Percentiles rank a stretch among this genome's conserved stretches.
Evolutionary conservation across 805 yeast genomes (phyloP).

Genomic region (Saturnispora quitensis): DNA sequence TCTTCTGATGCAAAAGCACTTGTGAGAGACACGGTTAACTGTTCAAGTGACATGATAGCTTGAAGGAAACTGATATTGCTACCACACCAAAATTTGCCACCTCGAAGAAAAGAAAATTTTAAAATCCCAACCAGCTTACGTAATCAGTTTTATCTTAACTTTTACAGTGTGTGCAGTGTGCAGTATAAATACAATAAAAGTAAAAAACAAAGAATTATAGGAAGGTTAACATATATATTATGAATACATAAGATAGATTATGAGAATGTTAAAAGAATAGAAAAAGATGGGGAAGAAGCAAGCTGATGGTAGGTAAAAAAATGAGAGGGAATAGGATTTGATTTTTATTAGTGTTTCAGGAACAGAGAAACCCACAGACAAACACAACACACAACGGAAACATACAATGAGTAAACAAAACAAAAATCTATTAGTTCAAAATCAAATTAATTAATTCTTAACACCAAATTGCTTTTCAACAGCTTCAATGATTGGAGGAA

Average conservation of each 20-base stretch:
- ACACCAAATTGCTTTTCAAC: slow-evolving; percentile 41
- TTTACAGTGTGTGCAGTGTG: not conserved
- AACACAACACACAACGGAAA: not conserved
- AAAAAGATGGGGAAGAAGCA: not conserved
- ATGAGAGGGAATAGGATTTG: not conserved
- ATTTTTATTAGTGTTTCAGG: not conserved
- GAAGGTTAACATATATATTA: not conserved
- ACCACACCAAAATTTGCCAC: slow-evolving; percentile 1
- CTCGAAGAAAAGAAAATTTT: not conserved
- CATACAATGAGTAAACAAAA: not conserved
- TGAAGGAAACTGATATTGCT: not conserved
- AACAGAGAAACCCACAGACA: not conserved
- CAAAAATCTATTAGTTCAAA: not conserved
- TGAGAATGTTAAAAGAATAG: not conserved
- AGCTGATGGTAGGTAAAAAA: not conserved
- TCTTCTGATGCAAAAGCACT: slow-evolving; percentile 52
- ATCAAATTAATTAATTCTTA: slow-evolving; percentile 20
- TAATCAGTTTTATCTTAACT: not conserved
- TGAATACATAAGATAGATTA: not conserved
- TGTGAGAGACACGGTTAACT: slow-evolving; percentile 61
- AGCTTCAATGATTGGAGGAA: slow-evolving; percentile 62
- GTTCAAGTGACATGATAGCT: slow-evolving; percentile 47
- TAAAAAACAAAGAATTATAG: not conserved
- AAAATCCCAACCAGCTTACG: not conserved
- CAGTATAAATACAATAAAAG: not conserved